Base-by-base conservation (phyloP, 495 filamentous ascomycete species). In the Penicillium parvum region DNA sequence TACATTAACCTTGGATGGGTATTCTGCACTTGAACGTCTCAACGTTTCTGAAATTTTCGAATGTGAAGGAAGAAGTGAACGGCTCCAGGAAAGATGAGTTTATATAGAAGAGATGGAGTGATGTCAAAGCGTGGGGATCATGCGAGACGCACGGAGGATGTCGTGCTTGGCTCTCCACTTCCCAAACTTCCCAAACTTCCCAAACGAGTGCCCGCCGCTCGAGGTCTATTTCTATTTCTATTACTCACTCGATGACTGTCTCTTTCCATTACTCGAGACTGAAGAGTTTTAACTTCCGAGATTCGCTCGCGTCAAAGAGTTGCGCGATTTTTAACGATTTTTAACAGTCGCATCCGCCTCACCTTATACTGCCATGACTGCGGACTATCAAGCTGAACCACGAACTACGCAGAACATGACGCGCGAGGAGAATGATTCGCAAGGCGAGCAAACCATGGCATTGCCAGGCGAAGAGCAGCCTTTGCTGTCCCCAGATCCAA, bases 1-100 rank as follows among this genome's bases (percentile, higher is more conserved):
- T 76, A 76, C 75, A 78, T 78, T 76, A 72, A 78, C 75, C 72
- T 78, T 74, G 56, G 59, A 30, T 50, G 53, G 57, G 59, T 57
- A 61, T 50, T 62, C 63, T 63, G 60, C 66, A 67, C 69, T 58
- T 52, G 60, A 54, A 49, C 10, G 34, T 60, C n/a, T n/a, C 33
- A 10, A 47, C 45, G 35, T 22, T 29, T 12, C 19, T 45, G 9
- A 2, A 9, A 25, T 2, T 32, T 23, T 32, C 0, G 19, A 4
- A 14, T 27, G 43, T 21, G 23, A 6, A 12, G 8, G 5, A 3
- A 1, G 17, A 25, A 19, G 15, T 26, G 39, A 22, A 5, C 3
- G 35, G n/a, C 20, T 9, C 15, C 5, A 5, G 18, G 10, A 37
- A 16, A 19, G 19, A 17, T 9, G 23, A 21, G 20, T 19, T 29